Evolutionary conservation across 73 alveolate species (phyloP).

Genomic region (Paramecium sexaurelia): DNA sequence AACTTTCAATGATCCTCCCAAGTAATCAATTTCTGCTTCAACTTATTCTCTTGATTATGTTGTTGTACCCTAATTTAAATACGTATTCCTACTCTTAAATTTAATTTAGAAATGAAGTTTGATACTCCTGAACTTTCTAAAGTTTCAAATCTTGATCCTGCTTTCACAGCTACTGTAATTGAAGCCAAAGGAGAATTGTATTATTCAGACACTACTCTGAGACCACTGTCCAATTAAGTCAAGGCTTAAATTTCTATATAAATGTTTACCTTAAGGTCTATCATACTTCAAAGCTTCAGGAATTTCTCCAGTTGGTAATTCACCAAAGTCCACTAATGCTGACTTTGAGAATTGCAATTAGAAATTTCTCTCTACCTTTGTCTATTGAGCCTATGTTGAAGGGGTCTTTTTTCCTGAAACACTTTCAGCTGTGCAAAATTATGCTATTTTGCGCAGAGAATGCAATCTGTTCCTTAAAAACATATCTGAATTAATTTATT

Average conservation of each 20-base stretch:
- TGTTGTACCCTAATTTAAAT: conserved; percentile 74
- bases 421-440: conserved; percentile 45
- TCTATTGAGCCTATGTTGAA: not conserved
- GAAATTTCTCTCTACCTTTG: not conserved
- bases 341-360: conserved; percentile 79
- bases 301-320: conserved; percentile 83
- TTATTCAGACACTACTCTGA: conserved; percentile 45
- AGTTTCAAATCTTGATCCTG: conserved; percentile 89
- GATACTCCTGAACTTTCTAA: conserved; percentile 78
- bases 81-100: conserved; percentile 45
- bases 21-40: conserved; percentile 66
- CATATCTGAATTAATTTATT: conserved; percentile 35
- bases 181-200: conserved; percentile 52
- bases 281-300: conserved; percentile 89
- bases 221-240: conserved; percentile 54
- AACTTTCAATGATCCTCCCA: conserved; percentile 72
- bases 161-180: conserved; percentile 73
- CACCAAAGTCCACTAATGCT: conserved; percentile 83
- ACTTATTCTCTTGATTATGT: conserved; percentile 73
- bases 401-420: conserved; percentile 40
- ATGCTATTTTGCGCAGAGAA: conserved; percentile 33
- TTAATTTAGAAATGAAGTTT: conserved; percentile 73
- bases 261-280: conserved; percentile 79
- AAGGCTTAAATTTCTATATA: not conserved
- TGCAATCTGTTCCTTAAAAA: conserved; percentile 48